Evolutionary conservation across 2,329 filamentous ascomycete species (phyloP), one percentile per base, ranked within the genome.

Genomic region (Penicillium sp.): DNA sequence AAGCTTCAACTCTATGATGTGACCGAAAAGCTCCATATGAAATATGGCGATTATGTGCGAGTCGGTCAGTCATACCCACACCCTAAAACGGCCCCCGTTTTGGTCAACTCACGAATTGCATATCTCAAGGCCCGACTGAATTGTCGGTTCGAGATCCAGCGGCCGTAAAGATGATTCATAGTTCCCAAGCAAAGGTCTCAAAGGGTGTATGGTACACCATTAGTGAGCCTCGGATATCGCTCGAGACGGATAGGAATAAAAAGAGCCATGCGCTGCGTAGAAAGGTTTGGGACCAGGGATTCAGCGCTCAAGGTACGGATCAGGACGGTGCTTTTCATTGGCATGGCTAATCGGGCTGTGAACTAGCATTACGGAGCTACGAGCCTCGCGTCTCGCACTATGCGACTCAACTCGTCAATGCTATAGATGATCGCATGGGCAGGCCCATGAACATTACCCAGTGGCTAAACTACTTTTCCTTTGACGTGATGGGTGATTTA

Each of bases 401-500:
- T 18, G 8, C 28, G 4, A 6, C 34, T 0, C n/a, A 41, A n/a
- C 17, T 41, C 0, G 21, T 37, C 2, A 32, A 36, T 4, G 41
- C 16, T 2, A 28, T 56, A 15, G 20, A 40, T 10, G 20, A 40
- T 3, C 25, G 29, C 9, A 3, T 38, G 11, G 40, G 39, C 4
- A 25, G 19, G 1, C 40, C 47, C 8, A 45, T 54, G 10, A 31
- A 56, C 19, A 45, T 52, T 29, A 35, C 50, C 1, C 28, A 39
- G 11, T 54, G 53, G 55, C 51, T 54, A 29, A 51, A 54, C 19
- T 59, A 51, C 37, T 54, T 50, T 41, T 45, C 39, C 15, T 55
- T 59, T 16, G 57, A 60, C 25, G 51, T 64, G 25, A 69, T 70
- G 56, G 63, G 64, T 2, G 61, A 67, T 18, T 48, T 69, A 10